Conservation (phyloP, 2,329 filamentous ascomycete genomes). For the Harringtonia aguacate region DNA sequence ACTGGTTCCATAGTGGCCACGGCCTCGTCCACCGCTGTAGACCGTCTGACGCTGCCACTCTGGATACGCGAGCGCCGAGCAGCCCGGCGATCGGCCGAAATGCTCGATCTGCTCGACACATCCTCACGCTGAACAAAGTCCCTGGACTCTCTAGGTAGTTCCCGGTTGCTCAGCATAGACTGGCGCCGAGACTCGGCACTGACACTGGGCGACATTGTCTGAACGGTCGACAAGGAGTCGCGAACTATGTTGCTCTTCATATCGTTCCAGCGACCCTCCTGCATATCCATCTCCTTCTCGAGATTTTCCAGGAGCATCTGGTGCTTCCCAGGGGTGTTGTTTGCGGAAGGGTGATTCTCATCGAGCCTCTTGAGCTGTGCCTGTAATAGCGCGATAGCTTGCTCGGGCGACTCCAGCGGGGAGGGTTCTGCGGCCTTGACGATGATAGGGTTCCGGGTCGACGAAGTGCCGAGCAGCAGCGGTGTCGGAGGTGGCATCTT, state of each 20-base stretch:
- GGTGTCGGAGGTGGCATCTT: conserved; percentile 47
- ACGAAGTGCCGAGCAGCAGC: conserved; percentile 34
- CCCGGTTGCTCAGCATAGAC: conserved; percentile 14
- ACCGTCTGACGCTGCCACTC: conserved; percentile 12
- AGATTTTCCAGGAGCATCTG: conserved; percentile 45
- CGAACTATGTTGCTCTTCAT: conserved; percentile 42
- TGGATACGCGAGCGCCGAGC: conserved; percentile 26
- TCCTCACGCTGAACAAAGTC: no score
- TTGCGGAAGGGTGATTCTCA: conserved; percentile 21
- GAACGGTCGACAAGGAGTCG: conserved; percentile 38
- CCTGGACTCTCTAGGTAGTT: no score
- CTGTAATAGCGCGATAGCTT: conserved; percentile 38
- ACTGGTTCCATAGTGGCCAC: no score
- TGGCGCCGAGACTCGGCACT: conserved; percentile 22
- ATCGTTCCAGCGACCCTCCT: conserved; percentile 49
- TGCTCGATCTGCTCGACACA: conserved; percentile 19
- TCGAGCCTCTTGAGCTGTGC: conserved; percentile 40
- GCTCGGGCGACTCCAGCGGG: conserved; percentile 39
- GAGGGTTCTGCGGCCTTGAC: conserved; percentile 38
- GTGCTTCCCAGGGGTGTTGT: conserved; percentile 28
- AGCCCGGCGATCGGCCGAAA: conserved; percentile 25
- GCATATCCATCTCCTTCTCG: conserved; percentile 50
- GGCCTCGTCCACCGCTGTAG: background rate
- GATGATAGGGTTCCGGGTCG: conserved; percentile 29
- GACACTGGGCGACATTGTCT: conserved; percentile 18